These are phyloP conservation scores for Beauveria asiatica DNA, from an alignment of 2,329 filamentous ascomycete genomes.

Conservation along the genomic window DNA sequence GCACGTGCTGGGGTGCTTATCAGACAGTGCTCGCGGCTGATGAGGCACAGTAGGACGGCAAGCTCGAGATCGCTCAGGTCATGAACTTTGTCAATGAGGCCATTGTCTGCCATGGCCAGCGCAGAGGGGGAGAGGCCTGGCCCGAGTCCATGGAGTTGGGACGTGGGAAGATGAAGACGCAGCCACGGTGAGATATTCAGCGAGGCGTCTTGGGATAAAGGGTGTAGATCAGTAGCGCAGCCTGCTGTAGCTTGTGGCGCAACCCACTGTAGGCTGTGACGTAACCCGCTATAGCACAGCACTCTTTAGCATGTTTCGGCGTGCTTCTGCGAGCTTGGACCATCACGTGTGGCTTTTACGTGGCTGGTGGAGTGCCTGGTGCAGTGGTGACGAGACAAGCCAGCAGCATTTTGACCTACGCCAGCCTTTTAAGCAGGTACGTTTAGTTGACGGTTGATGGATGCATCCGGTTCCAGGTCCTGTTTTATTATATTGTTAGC, in stretches of 20 bases:
- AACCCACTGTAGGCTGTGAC: background rate
- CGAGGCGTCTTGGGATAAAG: too few relatives aligned
- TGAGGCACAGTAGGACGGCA: conserved; percentile 71
- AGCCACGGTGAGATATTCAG: background rate
- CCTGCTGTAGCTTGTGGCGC: background rate
- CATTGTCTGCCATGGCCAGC: conserved; percentile 51
- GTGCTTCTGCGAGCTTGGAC: background rate
- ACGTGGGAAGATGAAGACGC: background rate
- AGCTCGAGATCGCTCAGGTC: conserved; percentile 81
- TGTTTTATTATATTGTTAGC: background rate
- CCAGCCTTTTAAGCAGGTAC: too few relatives aligned
- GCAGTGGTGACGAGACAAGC: conserved; percentile 1
- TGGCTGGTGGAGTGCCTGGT: background rate
- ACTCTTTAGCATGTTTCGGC: background rate
- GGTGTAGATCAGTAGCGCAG: background rate
- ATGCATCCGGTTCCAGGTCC: conserved; percentile 4
- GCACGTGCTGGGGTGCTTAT: conserved; percentile 60
- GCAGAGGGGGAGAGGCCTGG: conserved; percentile 10
- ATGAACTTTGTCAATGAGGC: conserved; percentile 61
- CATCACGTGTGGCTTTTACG: conserved; percentile 12
- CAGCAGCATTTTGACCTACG: background rate
- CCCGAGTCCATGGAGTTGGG: background rate
- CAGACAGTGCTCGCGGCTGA: conserved; percentile 79
- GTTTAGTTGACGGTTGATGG: background rate
- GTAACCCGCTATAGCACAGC: background rate